Evolutionary conservation across 106 monocot genomes (phyloP), one percentile per base, ranked within the genome.

Genomic region (Platanthera guangdongensis): DNA sequence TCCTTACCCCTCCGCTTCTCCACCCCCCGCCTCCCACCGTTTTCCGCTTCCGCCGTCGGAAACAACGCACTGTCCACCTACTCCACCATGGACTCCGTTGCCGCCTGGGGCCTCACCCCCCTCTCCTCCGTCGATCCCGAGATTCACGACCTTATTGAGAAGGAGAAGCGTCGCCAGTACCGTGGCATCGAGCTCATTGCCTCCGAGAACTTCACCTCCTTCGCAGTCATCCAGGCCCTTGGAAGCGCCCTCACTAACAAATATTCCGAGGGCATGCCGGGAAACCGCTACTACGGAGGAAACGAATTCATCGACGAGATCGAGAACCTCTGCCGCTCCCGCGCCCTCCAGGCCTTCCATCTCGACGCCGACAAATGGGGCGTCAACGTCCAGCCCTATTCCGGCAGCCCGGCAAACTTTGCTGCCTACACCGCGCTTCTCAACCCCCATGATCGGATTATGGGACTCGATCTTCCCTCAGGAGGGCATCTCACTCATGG

Each of bases 221-320:
- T 90, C 80, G 93, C 93, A 68, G 93, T 94, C 64, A 90, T 94
- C 76, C 85, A 94, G 76, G 93, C 90, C 52, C 90, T 94, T 68
- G 93, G 93, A 77, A 83, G 80, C 78, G 65, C 90, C 60, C 88
- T 94, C 62, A 94, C 93, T 47, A 94, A 94, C 86, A 94, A 94
- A 84, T 94, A 94, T 86, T 94, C 93, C 71, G 93, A 94, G 78
- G 93, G 93, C 67, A 85, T 94, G 83, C 93, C 93, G 5, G 93
- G 93, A 0, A 87, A 87, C 72, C 86, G 93, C 64, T 94, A 94
- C 81, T 94, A 94, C 83, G 93, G 93, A 5, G 93, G 93, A 12
- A 94, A 94, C 90, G 90, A 94, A 77, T 82, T 74, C 81, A 88
- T 94, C 82, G 93, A 94, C 82, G 73, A 84, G 83, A 81, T 94